Base-by-base conservation (phyloP, 2,329 filamentous ascomycete genomes). In the Neopestalotiopsis sp. region DNA sequence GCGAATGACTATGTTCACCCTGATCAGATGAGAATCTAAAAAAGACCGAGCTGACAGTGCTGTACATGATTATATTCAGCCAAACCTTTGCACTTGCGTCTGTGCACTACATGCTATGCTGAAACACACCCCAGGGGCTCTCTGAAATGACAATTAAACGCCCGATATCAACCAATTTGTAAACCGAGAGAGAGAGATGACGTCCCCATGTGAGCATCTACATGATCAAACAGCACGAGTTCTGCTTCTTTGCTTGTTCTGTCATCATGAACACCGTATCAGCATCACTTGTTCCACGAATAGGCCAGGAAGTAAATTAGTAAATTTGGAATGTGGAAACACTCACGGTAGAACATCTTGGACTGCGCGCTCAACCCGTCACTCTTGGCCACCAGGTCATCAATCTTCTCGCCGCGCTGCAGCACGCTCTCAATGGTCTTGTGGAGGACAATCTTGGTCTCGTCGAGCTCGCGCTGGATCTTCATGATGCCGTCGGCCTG, bases 381-480 rank as follows among this genome's bases (percentile, higher is more conserved):
- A 77, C 94, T 97, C 89, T 98, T 98, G 72, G 91, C 91, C 61
- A 98, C 95, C 75, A 99, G 83, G 76, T 92, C 93, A 78, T 98
- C 95, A 74, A 99, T 94, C 88, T 98, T 98, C 89, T 98, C 95
- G 57, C 95, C 96, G 71, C 96, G 89, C 85, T 98, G 92, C 77
- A 98, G 81, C 66, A 92, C 91, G 76, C 90, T 93, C 85, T 97
- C 92, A 76, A 97, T 98, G 59, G 96, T 98, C 89, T 98, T 97
- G 84, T 98, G 94, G 76, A 99, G 87, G 70, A 97, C 92, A 78
- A 97, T 95, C 88, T 98, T 98, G 70, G 95, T 98, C 87, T 98
- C 95, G 78, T 98, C 95, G 71, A 99, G 87, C 84, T 99, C 94
- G 83, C 94, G 92, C 82, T 98, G 95, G 76, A 99, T 98, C 87